Evolutionary conservation across 192 early-diverging fungal genomes (phyloP), one percentile per base, ranked within the genome.

Genomic region (Rhizophlyctis rosea): DNA sequence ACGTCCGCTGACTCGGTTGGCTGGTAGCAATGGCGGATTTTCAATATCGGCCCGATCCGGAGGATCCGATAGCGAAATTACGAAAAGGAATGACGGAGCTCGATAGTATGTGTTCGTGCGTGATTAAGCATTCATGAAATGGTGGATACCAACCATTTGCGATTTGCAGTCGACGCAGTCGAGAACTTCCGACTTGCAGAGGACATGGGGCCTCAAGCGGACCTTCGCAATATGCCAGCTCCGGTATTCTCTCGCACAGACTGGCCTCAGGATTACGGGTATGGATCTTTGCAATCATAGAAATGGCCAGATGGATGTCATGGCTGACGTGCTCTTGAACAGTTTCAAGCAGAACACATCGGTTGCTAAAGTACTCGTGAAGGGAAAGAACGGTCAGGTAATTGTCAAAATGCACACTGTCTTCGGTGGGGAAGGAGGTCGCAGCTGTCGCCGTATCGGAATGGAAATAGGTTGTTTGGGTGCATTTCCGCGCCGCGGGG

Each of bases 21-120:
- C 47, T 50, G 1, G 23, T 13, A 87, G 86, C 68, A 16, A 63
- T 88, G 52, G 81, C 84, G 0, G 87, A 88, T 63, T 88, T 68
- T 63, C 87, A 88, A 59, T 76, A 70, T 39, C 3, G 78, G 13
- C 66, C 77, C n/a, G 68, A 80, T 35, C 65, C 71, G 24, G 60
- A 63, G 1, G 74, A 84, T 47, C 73, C 77, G 3, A 66, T 84
- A 31, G 48, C 53, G n/a, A 48, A 77, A 52, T 63, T 88, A 28
- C 64, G 68, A 32, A 55, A 77, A 33, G 62, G 67, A 30, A 47
- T 88, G 21, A 39, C 70, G n/a, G 61, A 21, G 14, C 34, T 72
- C 1, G 18, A 56, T 50, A 34, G 54, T 67, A 50, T 11, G 30
- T 14, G 52, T 36, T 44, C n/a, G 27, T 54, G 2, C 25, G 18